Evolutionary conservation across 78 protist species (phyloP).

Genomic region (Dictyostelium citrinum): DNA sequence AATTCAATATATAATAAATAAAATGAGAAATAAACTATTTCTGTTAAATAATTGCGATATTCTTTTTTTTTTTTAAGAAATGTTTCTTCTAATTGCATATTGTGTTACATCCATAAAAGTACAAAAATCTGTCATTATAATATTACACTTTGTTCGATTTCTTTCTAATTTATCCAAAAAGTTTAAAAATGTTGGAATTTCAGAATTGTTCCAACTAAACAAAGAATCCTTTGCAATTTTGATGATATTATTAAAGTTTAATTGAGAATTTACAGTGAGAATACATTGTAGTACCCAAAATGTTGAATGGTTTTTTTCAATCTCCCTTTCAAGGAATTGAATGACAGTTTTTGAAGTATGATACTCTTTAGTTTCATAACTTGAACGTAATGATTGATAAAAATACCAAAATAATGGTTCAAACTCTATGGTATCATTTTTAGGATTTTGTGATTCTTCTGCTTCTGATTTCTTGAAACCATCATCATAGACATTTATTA

Average conservation of each 20-base stretch:
- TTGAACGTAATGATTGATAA: background rate
- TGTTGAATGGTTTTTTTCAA: background rate
- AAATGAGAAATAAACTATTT: no score
- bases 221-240: background rate
- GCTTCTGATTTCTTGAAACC: background rate
- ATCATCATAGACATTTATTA: background rate
- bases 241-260: background rate
- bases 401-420: constrained; percentile 1
- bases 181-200: background rate
- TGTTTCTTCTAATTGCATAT: background rate
- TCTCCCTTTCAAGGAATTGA: background rate
- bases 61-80: background rate
- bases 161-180: background rate
- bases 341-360: background rate
- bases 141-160: background rate
- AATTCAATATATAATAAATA: no score
- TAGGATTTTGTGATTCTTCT: background rate
- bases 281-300: constrained; percentile 28
- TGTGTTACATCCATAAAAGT: background rate
- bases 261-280: background rate
- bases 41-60: no score
- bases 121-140: constrained; percentile 14
- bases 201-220: background rate
- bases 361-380: background rate
- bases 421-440: background rate